Base-by-base conservation (phyloP, 2,329 filamentous ascomycete species). In the Proliferodiscus dingleyae region DNA sequence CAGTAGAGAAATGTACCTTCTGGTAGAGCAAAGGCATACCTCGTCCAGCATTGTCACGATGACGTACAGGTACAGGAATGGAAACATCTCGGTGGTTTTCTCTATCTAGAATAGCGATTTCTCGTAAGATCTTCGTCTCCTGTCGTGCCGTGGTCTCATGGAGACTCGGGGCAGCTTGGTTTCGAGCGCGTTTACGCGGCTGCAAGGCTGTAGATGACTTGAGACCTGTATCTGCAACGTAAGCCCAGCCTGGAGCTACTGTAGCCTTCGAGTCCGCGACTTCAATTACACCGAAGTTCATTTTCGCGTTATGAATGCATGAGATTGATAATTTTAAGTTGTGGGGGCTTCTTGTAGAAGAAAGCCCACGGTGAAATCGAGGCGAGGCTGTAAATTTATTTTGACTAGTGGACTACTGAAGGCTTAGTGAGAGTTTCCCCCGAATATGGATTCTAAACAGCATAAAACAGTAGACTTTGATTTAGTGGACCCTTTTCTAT, bases 211-310 rank as follows among this genome's bases (percentile, higher is more conserved):
- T 64, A 55, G 79, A 73, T 10, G 77, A 74, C 45, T 79, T 74
- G 45, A 77, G 74, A 65, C 76, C 63, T 13, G 78, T 82, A 62
- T 95, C 88, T 23, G 89, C 83, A 1, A 96, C 87, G 64, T 95
- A 95, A 10, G 89, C 89, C 85, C 89, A 97, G 60, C 91, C 91
- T 1, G 91, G 89, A 1, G 88, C 86, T 36, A 77, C 72, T 36
- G 80, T 78, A 13, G 81, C 81, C 50, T 80, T 81, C 22, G 81
- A 72, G 61, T 80, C 81, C 28, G 88, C 86, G 46, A 96, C 72
- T 57, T 95, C 85, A 67, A 94, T 83, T 59, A 97, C 88, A 59
- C 87, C 85, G 56, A 85, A 84, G 59, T 82, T 80, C 62, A 80
- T 77, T 75, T 81, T 83, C 15, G 19, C 49, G 37, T 40, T 26